phyloP scores from a whole-genome alignment of 768 basidiomycete species.

The Phylloporus arenicola region DNA sequence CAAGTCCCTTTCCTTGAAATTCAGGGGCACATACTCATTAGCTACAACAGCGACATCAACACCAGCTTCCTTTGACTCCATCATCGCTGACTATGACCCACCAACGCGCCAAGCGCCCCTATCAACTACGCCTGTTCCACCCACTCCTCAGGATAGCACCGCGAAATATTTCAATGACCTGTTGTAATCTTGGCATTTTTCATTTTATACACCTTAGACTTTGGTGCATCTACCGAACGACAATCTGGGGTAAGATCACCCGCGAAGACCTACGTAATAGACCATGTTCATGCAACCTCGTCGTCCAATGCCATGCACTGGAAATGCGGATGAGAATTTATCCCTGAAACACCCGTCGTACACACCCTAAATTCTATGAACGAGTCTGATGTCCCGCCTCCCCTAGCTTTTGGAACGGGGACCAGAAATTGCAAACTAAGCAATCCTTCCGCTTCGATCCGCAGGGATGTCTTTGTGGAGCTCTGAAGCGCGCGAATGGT shows the following conservation, averaged over 20 bases:
- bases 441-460: constrained; percentile 78
- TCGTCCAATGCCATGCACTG: constrained; percentile 32
- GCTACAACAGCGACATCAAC: constrained; percentile 34
- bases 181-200: constrained; percentile 14
- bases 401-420: constrained; percentile 42
- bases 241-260: background rate
- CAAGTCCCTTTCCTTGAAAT: constrained; percentile 20
- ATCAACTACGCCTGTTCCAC: constrained; percentile 1
- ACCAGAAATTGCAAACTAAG: constrained; percentile 90
- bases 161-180: constrained; percentile 41
- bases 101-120: constrained; percentile 22
- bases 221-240: background rate
- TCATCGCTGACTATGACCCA: constrained; percentile 70
- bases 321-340: constrained; percentile 6
- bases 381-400: constrained; percentile 45
- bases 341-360: constrained; percentile 4
- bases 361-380: constrained; percentile 88
- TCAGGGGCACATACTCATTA: constrained; percentile 6
- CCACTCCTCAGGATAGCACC: constrained; percentile 25
- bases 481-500: constrained; percentile 71
- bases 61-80: constrained; percentile 60
- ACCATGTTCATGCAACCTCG: constrained; percentile 15
- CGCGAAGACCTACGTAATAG: background rate
- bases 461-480: constrained; percentile 83
- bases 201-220: constrained; percentile 18